Percentiles rank a stretch among this genome's conserved stretches.
These are phyloP conservation scores for Ogataea pini DNA, from an alignment of 805 yeast genomes.

Conservation along the genomic window DNA sequence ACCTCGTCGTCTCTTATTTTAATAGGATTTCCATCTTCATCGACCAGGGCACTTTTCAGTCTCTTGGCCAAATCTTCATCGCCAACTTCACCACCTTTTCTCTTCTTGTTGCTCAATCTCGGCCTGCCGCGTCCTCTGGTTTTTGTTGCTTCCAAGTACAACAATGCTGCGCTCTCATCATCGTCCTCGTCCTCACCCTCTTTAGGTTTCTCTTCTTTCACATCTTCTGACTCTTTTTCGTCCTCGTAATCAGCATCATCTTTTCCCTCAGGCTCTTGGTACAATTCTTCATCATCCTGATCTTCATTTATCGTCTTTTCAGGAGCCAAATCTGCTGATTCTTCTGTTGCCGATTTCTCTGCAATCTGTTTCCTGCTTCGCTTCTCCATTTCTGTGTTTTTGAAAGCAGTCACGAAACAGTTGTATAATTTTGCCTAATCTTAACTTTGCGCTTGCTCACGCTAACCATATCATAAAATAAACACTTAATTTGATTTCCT, in stretches of 20 bases:
- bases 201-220: conserved; percentile 25
- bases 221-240: conserved; percentile 21
- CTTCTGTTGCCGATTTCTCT: conserved; percentile 7
- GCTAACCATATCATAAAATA: too few relatives aligned
- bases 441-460: too few relatives aligned
- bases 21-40: conserved; percentile 68
- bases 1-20: conserved; percentile 75
- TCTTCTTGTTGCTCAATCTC: conserved; percentile 27
- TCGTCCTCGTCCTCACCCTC: conserved; percentile 25
- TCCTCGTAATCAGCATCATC: conserved; percentile 29
- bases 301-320: conserved; percentile 12
- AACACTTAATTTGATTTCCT: conserved; percentile 21
- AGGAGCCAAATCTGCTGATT: conserved; percentile 18
- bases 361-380: conserved; percentile 5
- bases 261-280: conserved; percentile 22
- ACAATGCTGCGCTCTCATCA: conserved; percentile 26
- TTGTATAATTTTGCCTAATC: background rate
- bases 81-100: conserved; percentile 30
- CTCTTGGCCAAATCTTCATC: conserved; percentile 35
- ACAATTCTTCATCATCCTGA: conserved; percentile 21
- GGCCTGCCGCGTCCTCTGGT: conserved; percentile 36
- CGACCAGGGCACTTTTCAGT: conserved; percentile 35
- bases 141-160: conserved; percentile 21
- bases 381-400: conserved; percentile 8
- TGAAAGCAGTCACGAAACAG: background rate